Evolutionary conservation across 2,329 filamentous ascomycete species (phyloP), one percentile per base, ranked within the genome.

Genomic region (Ophiostoma sp.): DNA sequence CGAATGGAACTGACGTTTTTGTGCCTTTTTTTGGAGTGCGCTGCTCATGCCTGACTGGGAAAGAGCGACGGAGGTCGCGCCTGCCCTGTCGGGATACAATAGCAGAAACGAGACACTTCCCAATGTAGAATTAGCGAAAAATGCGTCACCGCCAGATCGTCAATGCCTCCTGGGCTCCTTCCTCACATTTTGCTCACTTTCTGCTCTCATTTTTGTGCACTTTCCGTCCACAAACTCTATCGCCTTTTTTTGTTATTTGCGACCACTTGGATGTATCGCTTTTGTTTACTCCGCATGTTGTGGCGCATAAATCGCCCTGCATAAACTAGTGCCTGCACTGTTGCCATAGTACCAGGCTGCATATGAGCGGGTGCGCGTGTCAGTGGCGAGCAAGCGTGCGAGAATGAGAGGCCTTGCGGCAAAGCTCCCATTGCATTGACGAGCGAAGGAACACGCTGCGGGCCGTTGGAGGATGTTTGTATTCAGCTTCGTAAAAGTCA

Each of bases 261-360:
- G 45, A 25, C 45, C 3, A 6, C 17, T 25, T 48, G n/a, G 36
- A 12, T 69, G 64, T 31, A n/a, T 33, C 6, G 45, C 66, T 28
- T 69, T 69, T 69, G 66, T 69, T 69, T 69, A 69, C 66, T 69
- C 28, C 17, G 64, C 17, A 48, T 50, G 25, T 22, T 68, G 25
- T 50, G 42, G 25, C 28, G 64, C 42, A 50, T 68, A 33, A 42
- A 68, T 42, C 64, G 64, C 64, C 59, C 45, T 69, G 66, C 45
- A 69, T 52, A 52, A 36, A 25, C 45, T 69, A 50, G 66, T 69
- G 63, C 66, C 22, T 33, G 72, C 25, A 3, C 52, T 75, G 75
- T 75, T 75, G 75, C 75, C 69, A 68, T 73, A 72, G 75, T 72
- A 59, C 64, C 75, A 64, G 71, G 39, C 64, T 71, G 68, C 69